Percentiles rank a stretch among this genome's conserved stretches.
Conservation (phyloP, 2,329 filamentous ascomycete species). For the Cryphonectria carpinicola region DNA sequence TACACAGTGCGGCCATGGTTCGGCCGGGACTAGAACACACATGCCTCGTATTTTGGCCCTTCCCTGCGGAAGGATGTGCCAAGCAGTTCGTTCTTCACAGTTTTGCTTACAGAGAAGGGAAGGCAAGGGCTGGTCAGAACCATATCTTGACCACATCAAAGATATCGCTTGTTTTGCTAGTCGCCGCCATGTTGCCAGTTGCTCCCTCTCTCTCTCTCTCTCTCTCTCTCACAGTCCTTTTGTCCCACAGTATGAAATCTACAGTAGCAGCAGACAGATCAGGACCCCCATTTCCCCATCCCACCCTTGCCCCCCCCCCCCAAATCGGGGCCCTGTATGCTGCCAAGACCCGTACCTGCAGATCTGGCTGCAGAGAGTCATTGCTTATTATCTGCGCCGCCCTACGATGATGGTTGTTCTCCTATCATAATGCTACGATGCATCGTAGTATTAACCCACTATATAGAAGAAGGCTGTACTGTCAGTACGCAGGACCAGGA, state of each 20-base stretch:
- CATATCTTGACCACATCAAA: background rate
- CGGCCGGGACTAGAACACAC: background rate
- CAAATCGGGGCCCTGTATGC: background rate
- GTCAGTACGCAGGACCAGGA: background rate
- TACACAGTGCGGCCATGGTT: conserved; percentile 3
- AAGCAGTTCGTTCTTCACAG: background rate
- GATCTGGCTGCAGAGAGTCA: background rate
- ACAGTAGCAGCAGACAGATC: conserved; percentile 1
- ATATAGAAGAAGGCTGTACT: background rate
- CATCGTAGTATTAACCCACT: background rate
- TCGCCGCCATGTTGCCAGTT: background rate
- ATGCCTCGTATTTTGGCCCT: conserved; percentile 10
- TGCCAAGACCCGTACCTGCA: conserved; percentile 13
- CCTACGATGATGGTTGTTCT: background rate
- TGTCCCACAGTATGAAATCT: background rate
- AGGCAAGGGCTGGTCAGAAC: background rate
- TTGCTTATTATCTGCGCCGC: background rate
- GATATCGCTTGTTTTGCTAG: background rate
- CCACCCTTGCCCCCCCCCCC: background rate
- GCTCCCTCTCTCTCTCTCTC: background rate
- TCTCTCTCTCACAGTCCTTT: background rate
- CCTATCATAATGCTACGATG: background rate
- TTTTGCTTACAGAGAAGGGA: background rate
- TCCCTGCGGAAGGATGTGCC: background rate
- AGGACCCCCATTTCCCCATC: background rate